Evolutionary conservation across 331 rosid species (phyloP).

Genomic region (Ulmus americana): DNA sequence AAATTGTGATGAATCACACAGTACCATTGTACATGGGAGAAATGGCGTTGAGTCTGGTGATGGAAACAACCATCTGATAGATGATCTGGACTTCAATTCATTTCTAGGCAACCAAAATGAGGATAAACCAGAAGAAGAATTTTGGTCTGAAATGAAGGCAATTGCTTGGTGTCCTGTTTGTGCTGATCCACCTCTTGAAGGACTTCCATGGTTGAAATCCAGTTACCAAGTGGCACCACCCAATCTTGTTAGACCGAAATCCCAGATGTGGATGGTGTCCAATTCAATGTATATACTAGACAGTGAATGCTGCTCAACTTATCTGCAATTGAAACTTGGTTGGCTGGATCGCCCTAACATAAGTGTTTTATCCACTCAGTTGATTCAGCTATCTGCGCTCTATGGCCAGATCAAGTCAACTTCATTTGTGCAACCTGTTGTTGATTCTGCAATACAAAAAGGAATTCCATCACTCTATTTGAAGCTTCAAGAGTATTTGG

Average conservation of each 20-base stretch:
- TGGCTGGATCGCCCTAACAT: constrained; percentile 60
- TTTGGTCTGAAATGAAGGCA: constrained; percentile 80
- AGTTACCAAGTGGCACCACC: constrained; percentile 56
- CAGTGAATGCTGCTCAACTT: constrained; percentile 45
- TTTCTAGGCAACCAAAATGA: constrained; percentile 37
- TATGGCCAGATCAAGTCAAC: constrained; percentile 54
- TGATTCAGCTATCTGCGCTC: constrained; percentile 64
- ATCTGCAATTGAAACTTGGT: constrained; percentile 67
- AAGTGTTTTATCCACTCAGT: constrained; percentile 53
- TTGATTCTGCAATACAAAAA: constrained; percentile 52
- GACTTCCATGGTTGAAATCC: constrained; percentile 85
- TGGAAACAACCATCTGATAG: constrained; percentile 30
- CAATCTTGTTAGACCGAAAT: constrained; percentile 64
- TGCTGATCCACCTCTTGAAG: constrained; percentile 57
- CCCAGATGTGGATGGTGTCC: constrained; percentile 88
- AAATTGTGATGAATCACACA: constrained; percentile 34
- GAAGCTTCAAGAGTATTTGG: constrained; percentile 60
- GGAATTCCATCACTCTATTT: constrained; percentile 71
- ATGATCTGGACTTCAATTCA: constrained; percentile 35
- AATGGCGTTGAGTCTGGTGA: constrained; percentile 24
- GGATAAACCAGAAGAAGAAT: constrained; percentile 68
- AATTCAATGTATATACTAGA: constrained; percentile 83
- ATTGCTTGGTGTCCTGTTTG: constrained; percentile 89
- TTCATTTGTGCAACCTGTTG: constrained; percentile 45
- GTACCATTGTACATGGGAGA: constrained; percentile 23